Conservation (phyloP, 1,284 basidiomycete species). For the Rhodotorula glutinis region DNA sequence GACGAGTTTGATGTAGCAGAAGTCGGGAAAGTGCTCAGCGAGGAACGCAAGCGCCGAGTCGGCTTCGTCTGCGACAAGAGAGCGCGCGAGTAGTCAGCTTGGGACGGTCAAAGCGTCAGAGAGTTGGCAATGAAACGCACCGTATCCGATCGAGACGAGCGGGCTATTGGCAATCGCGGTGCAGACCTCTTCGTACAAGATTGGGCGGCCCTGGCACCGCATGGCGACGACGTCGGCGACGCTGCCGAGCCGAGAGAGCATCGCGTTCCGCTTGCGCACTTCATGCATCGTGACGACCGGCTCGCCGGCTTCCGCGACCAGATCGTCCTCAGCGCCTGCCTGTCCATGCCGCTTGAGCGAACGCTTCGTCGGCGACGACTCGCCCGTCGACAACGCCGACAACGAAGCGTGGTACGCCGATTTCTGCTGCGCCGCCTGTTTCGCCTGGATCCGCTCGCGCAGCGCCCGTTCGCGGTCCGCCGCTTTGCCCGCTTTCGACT, state of each 20-base stretch:
- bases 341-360: slow-evolving; percentile 23
- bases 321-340: not conserved
- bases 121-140: not conserved
- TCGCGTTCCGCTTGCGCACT: slow-evolving; percentile 27
- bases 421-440: slow-evolving; percentile 18
- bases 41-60: slow-evolving; percentile 29
- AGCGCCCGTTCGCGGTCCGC: slow-evolving; percentile 21
- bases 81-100: not conserved
- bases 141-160: slow-evolving; percentile 27
- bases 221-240: slow-evolving; percentile 39
- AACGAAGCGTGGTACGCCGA: slow-evolving; percentile 32
- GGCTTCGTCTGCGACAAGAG: slow-evolving; percentile 32
- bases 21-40: slow-evolving; percentile 27
- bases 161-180: slow-evolving; percentile 31
- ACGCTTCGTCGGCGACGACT: slow-evolving; percentile 23
- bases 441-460: slow-evolving; percentile 31
- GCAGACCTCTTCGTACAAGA: slow-evolving; percentile 31
- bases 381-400: slow-evolving; percentile 24
- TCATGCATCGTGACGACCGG: slow-evolving; percentile 9
- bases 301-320: not conserved
- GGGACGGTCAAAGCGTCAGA: not conserved
- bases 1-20: slow-evolving; percentile 29
- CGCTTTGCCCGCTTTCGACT: slow-evolving; percentile 8
- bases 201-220: slow-evolving; percentile 22
- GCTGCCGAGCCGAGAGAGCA: slow-evolving; percentile 31